Percentiles rank a stretch among this genome's conserved stretches.
These are phyloP conservation scores for Cymodocea nodosa DNA, from an alignment of 116 monocot genomes.

Conservation along the genomic window DNA sequence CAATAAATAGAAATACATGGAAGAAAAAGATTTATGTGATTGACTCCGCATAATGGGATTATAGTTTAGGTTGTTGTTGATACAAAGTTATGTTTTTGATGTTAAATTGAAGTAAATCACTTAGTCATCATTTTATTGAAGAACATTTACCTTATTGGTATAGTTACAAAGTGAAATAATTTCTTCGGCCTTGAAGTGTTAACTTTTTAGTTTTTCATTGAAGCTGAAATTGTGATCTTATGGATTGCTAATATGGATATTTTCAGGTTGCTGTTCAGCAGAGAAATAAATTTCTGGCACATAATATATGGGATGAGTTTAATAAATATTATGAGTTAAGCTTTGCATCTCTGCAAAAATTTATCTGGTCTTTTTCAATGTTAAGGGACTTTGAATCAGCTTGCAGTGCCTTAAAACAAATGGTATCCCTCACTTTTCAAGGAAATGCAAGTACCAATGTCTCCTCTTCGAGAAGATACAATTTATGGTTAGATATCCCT, in stretches of 20 bases:
- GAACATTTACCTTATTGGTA: too few species aligned
- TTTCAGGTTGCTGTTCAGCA: conserved; percentile 68
- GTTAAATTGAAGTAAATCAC: too few species aligned
- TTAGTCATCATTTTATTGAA: too few species aligned
- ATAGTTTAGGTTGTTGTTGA: too few species aligned
- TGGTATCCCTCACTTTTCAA: conserved; percentile 24
- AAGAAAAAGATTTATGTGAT: too few species aligned
- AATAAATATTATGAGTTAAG: conserved; percentile 47
- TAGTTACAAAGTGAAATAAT: too few species aligned
- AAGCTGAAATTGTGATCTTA: too few species aligned
- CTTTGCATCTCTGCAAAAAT: conserved; percentile 45
- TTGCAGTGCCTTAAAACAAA: conserved; percentile 29
- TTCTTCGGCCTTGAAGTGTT: too few species aligned
- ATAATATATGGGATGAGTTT: conserved; percentile 65
- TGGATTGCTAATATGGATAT: neutral
- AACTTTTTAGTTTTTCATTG: too few species aligned
- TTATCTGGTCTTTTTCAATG: conserved; percentile 49
- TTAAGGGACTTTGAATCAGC: conserved; percentile 59
- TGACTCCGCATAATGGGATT: too few species aligned
- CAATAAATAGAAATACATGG: too few species aligned
- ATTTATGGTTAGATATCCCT: conserved; percentile 65
- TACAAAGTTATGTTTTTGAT: too few species aligned
- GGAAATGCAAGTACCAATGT: conserved; percentile 15
- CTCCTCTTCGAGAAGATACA: conserved; percentile 33
- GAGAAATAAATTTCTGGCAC: conserved; percentile 40